A percentile compares a stretch with the other conserved stretches of the same genome.
phyloP scores from a whole-genome alignment of 257 asterid genomes.

The Solanum dulcamara region DNA sequence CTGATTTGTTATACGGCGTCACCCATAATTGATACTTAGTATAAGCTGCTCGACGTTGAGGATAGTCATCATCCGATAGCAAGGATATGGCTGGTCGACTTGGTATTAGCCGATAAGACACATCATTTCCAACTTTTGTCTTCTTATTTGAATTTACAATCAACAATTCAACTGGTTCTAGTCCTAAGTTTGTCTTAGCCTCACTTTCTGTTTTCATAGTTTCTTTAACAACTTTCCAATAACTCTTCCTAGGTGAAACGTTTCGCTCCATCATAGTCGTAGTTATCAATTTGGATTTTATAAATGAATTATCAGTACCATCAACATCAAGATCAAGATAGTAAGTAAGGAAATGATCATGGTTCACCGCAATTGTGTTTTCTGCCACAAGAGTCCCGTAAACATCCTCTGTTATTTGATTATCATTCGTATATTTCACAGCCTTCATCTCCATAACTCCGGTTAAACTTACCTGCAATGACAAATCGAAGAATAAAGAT shows the following conservation, averaged over 20 bases:
- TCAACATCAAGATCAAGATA: conserved; percentile 68
- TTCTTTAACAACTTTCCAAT: conserved; percentile 42
- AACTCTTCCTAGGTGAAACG: conserved; percentile 50
- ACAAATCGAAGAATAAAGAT: background rate
- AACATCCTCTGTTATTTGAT: conserved; percentile 10
- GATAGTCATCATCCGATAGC: conserved; percentile 41
- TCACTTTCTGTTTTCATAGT: conserved; percentile 36
- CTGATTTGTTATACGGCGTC: conserved; percentile 38
- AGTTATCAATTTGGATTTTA: conserved; percentile 35
- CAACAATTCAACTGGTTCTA: conserved; percentile 28
- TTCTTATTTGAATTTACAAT: conserved; percentile 49
- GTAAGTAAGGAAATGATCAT: conserved; percentile 55
- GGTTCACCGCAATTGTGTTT: conserved; percentile 41
- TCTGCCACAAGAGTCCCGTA: conserved; percentile 50
- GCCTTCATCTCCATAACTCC: conserved; percentile 55
- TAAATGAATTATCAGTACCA: conserved; percentile 34
- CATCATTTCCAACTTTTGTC: conserved; percentile 41
- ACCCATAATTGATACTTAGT: conserved; percentile 55
- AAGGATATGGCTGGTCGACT: conserved; percentile 34
- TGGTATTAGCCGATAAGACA: conserved; percentile 45
- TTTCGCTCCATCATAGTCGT: background rate
- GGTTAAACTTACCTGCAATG: conserved; percentile 35
- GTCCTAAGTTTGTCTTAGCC: conserved; percentile 26
- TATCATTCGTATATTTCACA: conserved; percentile 14
- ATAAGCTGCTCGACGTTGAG: conserved; percentile 51